These are phyloP conservation scores for Pelargonium australe DNA, from an alignment of 441 rosid genomes.

Conservation along the genomic window DNA sequence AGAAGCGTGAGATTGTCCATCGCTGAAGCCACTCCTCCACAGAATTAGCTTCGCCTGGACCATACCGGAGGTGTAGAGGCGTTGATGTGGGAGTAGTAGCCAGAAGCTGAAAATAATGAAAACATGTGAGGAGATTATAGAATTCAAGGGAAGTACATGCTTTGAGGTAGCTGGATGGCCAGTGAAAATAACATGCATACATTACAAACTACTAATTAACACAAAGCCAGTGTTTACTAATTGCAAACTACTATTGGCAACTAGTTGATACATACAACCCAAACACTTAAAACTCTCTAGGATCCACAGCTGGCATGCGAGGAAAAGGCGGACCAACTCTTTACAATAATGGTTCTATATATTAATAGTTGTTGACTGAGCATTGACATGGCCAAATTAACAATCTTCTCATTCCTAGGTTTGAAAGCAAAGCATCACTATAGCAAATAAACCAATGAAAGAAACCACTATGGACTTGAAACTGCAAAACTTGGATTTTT, in stretches of 20 bases:
- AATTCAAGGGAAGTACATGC: neutral
- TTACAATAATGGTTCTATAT: neutral
- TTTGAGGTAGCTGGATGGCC: neutral
- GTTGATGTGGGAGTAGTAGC: slow-evolving; percentile 34
- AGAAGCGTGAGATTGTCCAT: slow-evolving; percentile 59
- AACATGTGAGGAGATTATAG: slow-evolving; percentile 14
- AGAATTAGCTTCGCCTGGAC: slow-evolving; percentile 56
- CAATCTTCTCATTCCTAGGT: neutral
- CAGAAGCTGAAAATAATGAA: slow-evolving; percentile 48
- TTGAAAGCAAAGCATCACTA: neutral
- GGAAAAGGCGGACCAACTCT: neutral
- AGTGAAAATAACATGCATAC: neutral
- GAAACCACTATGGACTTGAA: neutral
- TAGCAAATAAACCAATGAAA: slow-evolving; percentile 3
- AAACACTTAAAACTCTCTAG: neutral
- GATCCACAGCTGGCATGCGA: neutral
- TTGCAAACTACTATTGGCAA: neutral
- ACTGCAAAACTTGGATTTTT: too few species aligned
- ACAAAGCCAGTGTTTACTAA: too few species aligned
- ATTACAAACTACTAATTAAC: too few species aligned
- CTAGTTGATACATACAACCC: neutral
- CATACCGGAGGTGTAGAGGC: slow-evolving; percentile 47
- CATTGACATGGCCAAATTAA: neutral
- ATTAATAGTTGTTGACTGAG: slow-evolving; percentile 2
- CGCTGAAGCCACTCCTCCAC: slow-evolving; percentile 63